Evolutionary conservation across 129 eudicot species (phyloP), one percentile per base, ranked within the genome.

Genomic region (Escallonia rubra): DNA sequence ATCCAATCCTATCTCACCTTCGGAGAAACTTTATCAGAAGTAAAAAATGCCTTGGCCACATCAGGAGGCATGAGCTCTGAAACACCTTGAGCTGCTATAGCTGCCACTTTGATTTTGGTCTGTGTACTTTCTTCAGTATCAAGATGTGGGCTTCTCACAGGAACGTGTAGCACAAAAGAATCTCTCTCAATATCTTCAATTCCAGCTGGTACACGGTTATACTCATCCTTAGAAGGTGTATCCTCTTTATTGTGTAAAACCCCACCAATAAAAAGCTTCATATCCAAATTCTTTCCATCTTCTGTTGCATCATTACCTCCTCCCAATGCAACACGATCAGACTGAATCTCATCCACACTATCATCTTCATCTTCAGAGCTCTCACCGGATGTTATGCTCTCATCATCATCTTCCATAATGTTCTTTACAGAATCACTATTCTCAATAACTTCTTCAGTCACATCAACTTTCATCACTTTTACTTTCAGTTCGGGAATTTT

Each of bases 51-150:
- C 78, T 94, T 94, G 8, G 97, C 99, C 57, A 94, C 93, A 66
- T 90, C 99, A 73, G 96, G 85, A 74, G 99, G 96, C 99, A 90
- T 94, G 60, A 94, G 89, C 61, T 94, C 96, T 64, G 99, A 80
- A 75, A 83, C 76, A 59, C 87, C 82, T 76, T 89, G 83, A 66
- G 84, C 90, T 54, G 88, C 86, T 34, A 85, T 66, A 53, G 95
- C 90, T 63, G 96, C 93, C 72, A 84, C 72, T 50, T 86, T 85
- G 61, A 71, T 80, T 41, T 83, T 82, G 23, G 95, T 71, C 8
- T 76, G 82, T 52, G 66, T 52, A 63, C 77, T 85, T 77, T 81
- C 90, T 68, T 81, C 87, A 41, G 63, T 68, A 38, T 65, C 81
- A 58, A 38, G 65, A 79, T 76, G 87, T 50, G 74, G 77, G 54